Conservation (phyloP, 202 grass and related monocot species). For the Brachypodium distachyon region DNA sequence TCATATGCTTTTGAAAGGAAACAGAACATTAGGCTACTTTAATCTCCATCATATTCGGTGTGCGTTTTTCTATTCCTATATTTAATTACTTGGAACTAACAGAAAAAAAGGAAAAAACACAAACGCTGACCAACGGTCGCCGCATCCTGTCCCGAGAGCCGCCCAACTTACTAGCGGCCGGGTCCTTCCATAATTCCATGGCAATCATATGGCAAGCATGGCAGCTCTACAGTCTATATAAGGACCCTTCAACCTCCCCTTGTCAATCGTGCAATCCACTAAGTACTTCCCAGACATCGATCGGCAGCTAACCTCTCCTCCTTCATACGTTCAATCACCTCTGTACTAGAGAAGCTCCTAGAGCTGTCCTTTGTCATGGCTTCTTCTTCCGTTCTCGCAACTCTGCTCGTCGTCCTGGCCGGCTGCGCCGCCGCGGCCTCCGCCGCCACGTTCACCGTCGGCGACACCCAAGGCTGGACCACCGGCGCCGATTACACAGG, state of each 20-base stretch:
- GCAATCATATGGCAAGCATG: neutral
- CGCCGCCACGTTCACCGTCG: constrained; percentile 28
- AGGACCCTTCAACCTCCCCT: neutral
- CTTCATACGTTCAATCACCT: neutral
- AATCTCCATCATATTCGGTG: too few relatives aligned
- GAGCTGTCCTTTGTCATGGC: constrained; percentile 11
- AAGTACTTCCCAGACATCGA: neutral
- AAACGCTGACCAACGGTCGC: neutral
- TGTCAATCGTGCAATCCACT: neutral
- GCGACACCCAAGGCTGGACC: constrained; percentile 21
- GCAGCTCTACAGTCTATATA: constrained; percentile 40
- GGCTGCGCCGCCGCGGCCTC: constrained; percentile 30
- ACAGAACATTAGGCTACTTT: too few relatives aligned
- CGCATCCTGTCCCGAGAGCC: too few relatives aligned
- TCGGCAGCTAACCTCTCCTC: neutral
- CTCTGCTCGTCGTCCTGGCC: constrained; percentile 38
- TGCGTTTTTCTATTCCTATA: too few relatives aligned
- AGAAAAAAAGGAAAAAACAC: neutral
- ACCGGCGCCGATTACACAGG: neutral
- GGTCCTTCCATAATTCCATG: neutral
- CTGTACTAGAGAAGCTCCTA: neutral
- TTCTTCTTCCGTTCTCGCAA: constrained; percentile 17
- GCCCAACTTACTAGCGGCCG: neutral
- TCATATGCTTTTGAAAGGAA: too few relatives aligned
- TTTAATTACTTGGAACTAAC: too few relatives aligned